Percentiles rank a stretch among this genome's conserved stretches.
Conservation (phyloP, 108 stramenopile genomes). For the Nitzschia palea region DNA sequence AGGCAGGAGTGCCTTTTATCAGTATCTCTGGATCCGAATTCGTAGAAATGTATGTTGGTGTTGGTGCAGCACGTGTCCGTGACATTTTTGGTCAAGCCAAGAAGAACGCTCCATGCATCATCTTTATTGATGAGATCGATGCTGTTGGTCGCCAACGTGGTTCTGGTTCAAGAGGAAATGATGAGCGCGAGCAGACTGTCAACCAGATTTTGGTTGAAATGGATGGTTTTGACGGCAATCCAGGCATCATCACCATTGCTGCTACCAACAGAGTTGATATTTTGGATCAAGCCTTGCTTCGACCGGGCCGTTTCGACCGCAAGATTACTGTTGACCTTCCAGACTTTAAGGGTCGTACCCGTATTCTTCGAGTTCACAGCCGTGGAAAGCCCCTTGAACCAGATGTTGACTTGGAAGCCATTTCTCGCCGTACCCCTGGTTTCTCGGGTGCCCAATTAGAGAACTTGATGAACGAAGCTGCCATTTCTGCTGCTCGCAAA, state of each 20-base stretch:
- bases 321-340: conserved; percentile 96
- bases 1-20: conserved; percentile 96
- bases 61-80: conserved; percentile 95
- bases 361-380: conserved; percentile 92
- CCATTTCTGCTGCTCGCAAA: conserved; percentile 84
- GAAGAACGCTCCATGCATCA: conserved; percentile 95
- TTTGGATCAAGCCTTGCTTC: conserved; percentile 92
- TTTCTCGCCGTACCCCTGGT: conserved; percentile 94
- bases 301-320: conserved; percentile 98
- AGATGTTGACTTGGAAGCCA: conserved; percentile 90
- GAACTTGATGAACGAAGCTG: conserved; percentile 98
- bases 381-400: conserved; percentile 91
- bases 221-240: conserved; percentile 96
- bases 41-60: conserved; percentile 98
- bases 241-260: conserved; percentile 95
- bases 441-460: conserved; percentile 96
- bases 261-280: conserved; percentile 98
- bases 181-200: conserved; percentile 96
- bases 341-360: conserved; percentile 88
- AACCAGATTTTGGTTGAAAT: conserved; percentile 99
- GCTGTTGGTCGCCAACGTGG: conserved; percentile 93
- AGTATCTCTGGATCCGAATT: conserved; percentile 94
- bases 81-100: conserved; percentile 95
- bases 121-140: conserved; percentile 99
- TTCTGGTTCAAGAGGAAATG: conserved; percentile 93